Percentiles rank a stretch among this genome's conserved stretches.
phyloP scores from a whole-genome alignment of 148 eudicot genomes.

The Agrostemma githago region DNA sequence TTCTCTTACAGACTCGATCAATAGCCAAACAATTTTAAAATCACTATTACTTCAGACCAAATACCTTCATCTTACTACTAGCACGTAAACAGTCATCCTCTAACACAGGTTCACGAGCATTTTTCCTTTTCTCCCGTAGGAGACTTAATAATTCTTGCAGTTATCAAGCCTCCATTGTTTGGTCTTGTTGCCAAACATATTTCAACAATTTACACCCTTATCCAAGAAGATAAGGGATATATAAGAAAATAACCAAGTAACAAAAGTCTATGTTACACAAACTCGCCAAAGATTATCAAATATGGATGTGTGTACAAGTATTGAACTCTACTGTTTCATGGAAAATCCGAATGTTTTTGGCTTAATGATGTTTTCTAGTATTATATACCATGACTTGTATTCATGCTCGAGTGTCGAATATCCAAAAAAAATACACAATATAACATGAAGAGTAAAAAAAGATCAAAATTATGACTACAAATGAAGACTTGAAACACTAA shows the following conservation, averaged over 20 bases:
- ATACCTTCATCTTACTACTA: slow-evolving; percentile 93
- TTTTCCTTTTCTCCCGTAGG: slow-evolving; percentile 68
- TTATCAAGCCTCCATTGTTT: slow-evolving; percentile 90
- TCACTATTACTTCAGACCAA: not conserved
- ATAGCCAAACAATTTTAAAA: not conserved
- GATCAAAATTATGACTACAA: not conserved
- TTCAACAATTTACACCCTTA: slow-evolving; percentile 51
- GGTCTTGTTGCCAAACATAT: slow-evolving; percentile 88
- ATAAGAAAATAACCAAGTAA: slow-evolving; percentile 9
- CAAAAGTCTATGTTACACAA: not conserved
- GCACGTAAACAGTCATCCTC: slow-evolving; percentile 99
- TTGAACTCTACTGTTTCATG: not conserved
- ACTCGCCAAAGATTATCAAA: not conserved
- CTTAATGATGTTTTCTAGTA: not conserved
- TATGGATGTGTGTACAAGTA: not conserved
- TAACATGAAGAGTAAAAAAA: not conserved
- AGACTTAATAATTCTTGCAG: slow-evolving; percentile 78
- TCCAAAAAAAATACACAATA: not conserved
- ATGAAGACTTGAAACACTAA: too few species aligned
- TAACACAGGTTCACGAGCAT: slow-evolving; percentile 77
- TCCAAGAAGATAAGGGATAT: slow-evolving; percentile 28
- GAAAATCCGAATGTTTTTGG: not conserved
- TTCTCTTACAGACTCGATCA: too few species aligned
- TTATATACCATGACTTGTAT: not conserved
- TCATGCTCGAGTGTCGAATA: not conserved